A percentile compares a stretch with the other conserved stretches of the same genome.
Conservation (phyloP, 148 eudicot genomes). For the Rheum nobile region DNA sequence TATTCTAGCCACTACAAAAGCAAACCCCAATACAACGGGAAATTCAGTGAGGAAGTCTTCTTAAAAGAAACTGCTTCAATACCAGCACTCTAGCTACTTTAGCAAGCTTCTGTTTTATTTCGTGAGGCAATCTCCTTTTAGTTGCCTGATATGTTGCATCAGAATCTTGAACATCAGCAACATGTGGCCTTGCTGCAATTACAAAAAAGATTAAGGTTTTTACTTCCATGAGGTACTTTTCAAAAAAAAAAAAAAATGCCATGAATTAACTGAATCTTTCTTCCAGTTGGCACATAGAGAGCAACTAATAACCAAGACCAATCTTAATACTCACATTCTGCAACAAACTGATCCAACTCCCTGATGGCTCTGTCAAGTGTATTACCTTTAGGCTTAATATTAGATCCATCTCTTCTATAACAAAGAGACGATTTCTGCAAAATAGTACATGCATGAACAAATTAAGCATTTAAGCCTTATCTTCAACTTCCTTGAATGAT, state of each 20-base stretch:
- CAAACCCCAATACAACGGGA: background rate
- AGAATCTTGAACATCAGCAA: conserved; percentile 55
- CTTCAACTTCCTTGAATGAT: background rate
- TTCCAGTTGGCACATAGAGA: conserved; percentile 5
- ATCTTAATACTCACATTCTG: conserved; percentile 54
- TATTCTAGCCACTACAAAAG: background rate
- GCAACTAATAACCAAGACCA: background rate
- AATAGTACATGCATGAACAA: conserved; percentile 2
- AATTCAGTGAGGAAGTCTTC: background rate
- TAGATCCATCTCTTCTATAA: conserved; percentile 70
- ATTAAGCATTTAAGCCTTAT: background rate
- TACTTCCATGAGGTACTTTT: background rate
- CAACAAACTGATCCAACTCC: conserved; percentile 87
- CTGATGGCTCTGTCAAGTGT: conserved; percentile 76
- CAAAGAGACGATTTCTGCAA: conserved; percentile 44
- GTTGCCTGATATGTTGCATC: conserved; percentile 63
- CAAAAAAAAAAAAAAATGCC: background rate
- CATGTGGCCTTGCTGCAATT: conserved; percentile 65
- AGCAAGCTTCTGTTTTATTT: conserved; percentile 87
- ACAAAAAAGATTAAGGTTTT: conserved; percentile 9
- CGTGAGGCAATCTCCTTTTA: conserved; percentile 88
- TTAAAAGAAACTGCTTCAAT: conserved; percentile 14
- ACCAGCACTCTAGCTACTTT: conserved; percentile 95
- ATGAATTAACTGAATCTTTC: background rate
- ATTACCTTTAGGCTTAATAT: conserved; percentile 45